Base-by-base conservation (phyloP, 1,284 basidiomycete species). In the Malassezia yamatoensis region DNA sequence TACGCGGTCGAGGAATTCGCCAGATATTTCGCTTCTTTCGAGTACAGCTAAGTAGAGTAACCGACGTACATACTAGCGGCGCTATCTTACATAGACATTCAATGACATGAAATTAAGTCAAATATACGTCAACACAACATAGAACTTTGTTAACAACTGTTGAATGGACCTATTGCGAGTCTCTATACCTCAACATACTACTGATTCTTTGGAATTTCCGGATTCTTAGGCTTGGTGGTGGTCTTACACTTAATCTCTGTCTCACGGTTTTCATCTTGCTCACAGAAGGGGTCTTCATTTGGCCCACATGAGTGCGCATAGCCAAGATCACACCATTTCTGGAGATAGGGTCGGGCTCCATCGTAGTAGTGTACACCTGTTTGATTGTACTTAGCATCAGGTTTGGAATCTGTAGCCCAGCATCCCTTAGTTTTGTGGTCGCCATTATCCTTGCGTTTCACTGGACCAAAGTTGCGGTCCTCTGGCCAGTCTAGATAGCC, bases 401-500 rank as follows among this genome's bases (percentile, higher is more conserved):
- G 54, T 39, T 50, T 20, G 9, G 29, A 18, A n/a, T 42, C 35
- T 36, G 33, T 32, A 11, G 44, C 18, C 54, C 54, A 55, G 43
- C 54, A 55, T 12, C 54, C 54, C 24, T 55, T 29, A 9, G 54
- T 46, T 33, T 50, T 46, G 42, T 44, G 21, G 18, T 49, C 46
- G 15, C 21, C 38, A 16, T 40, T n/a, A 2, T 34, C 34, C 13
- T 48, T 39, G 15, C 35, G 33, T 24, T 35, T 42, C n/a, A 54
- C 53, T 7, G 54, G 41, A 18, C 54, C 54, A 41, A 40, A 55
- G 34, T 38, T 43, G 37, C 54, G 54, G 12, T 45, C 18, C 21
- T 40, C 35, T 4, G 54, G 54, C 54, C 54, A 55, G 48, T 55
- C 54, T 11, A 55, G 18, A 39, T 51, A 55, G 16, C 54, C 54